These are phyloP conservation scores for Closterium sp. DNA, from an alignment of 139 green algal species.

Conservation along the genomic window DNA sequence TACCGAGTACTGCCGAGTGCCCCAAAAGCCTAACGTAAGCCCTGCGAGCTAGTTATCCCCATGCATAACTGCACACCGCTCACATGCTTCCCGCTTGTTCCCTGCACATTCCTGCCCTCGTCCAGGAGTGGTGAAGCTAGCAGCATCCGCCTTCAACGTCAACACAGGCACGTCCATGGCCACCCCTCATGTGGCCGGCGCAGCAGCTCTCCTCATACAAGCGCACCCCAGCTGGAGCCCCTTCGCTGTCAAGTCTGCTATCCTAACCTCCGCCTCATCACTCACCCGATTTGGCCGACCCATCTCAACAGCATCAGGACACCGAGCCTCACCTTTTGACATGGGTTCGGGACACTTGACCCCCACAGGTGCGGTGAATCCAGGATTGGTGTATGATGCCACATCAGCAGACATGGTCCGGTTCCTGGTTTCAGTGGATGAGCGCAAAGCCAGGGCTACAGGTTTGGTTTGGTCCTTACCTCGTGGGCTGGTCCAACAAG, in stretches of 20 bases:
- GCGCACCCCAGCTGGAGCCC: constrained; percentile 22
- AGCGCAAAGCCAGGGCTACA: no score
- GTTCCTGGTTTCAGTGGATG: constrained; percentile 1
- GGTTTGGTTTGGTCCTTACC: no score
- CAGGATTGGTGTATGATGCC: constrained; percentile 28
- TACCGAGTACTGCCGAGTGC: no score
- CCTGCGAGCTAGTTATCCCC: no score
- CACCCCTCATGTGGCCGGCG: constrained; percentile 26
- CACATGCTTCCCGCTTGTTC: no score
- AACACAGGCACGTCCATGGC: constrained; percentile 24
- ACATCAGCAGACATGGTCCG: not conserved
- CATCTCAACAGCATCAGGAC: not conserved
- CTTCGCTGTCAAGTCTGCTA: constrained; percentile 1
- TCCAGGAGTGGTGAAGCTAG: no score
- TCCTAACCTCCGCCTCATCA: constrained; percentile 16
- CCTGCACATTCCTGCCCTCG: no score
- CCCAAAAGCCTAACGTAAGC: no score
- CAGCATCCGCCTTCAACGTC: not conserved
- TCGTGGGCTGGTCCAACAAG: no score
- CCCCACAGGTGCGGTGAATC: constrained; percentile 2
- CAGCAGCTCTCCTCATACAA: constrained; percentile 10
- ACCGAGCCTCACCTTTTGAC: not conserved
- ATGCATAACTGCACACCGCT: no score
- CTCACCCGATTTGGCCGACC: not conserved
- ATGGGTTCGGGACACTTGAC: constrained; percentile 23